These are phyloP conservation scores for Cupressus sempervirens DNA, from an alignment of 75 land plant genomes.

Conservation along the genomic window DNA sequence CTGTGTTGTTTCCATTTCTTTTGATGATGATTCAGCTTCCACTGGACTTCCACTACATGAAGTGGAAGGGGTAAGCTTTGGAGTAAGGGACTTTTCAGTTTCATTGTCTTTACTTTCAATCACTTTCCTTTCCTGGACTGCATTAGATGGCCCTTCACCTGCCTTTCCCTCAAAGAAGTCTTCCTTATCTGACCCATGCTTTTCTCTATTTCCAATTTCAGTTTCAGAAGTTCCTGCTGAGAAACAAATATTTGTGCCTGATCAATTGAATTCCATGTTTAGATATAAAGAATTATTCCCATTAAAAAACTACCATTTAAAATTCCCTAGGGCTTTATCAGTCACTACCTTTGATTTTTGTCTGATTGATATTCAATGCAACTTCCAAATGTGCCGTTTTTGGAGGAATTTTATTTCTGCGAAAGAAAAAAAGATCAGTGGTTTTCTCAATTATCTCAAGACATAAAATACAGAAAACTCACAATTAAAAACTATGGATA, in stretches of 20 bases:
- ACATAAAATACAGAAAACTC: neutral
- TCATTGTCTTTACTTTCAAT: conserved; percentile 14
- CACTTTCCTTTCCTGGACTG: conserved; percentile 5
- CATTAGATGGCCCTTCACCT: neutral
- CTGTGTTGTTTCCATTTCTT: conserved; percentile 32
- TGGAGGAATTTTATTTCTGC: conserved; percentile 34
- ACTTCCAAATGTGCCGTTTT: conserved; percentile 29
- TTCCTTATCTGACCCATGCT: neutral
- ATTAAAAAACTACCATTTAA: neutral
- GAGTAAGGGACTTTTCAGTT: conserved; percentile 17
- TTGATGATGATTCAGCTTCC: conserved; percentile 27
- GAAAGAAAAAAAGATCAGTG: conserved; percentile 2
- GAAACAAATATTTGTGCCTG: neutral
- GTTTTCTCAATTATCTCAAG: neutral
- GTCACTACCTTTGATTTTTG: neutral
- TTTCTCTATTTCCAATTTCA: neutral
- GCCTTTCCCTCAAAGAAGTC: neutral
- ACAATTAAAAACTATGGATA: neutral
- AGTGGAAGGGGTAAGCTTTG: conserved; percentile 5
- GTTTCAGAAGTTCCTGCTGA: conserved; percentile 3
- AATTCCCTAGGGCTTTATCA: neutral
- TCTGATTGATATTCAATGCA: conserved; percentile 24
- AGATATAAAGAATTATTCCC: neutral
- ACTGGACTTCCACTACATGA: conserved; percentile 33
- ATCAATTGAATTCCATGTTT: neutral